These are phyloP conservation scores for Russula brevipes DNA, from an alignment of 768 basidiomycete species.

Conservation along the genomic window DNA sequence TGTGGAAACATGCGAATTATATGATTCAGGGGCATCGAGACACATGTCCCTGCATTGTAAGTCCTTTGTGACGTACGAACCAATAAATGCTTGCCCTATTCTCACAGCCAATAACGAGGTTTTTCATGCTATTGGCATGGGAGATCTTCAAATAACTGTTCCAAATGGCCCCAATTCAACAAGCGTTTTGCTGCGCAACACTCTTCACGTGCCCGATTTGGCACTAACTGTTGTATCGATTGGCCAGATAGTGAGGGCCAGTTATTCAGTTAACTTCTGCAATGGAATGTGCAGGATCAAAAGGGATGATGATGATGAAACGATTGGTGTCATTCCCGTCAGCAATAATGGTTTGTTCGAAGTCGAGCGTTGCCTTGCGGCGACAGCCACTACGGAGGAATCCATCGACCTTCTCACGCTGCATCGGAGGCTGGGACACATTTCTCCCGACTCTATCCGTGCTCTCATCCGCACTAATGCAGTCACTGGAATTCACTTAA, in stretches of 20 bases:
- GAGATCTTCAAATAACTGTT: conserved; percentile 18
- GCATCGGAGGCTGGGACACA: no score
- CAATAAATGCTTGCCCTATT: not conserved
- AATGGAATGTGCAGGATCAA: no score
- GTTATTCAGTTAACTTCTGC: not conserved
- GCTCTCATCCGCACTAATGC: no score
- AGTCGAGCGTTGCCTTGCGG: not conserved
- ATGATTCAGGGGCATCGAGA: no score
- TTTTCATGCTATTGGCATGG: conserved; percentile 25
- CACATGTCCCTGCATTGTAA: no score
- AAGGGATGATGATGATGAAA: not conserved
- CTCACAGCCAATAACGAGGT: conserved; percentile 18
- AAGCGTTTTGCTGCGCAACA: conserved; percentile 12
- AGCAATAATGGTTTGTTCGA: not conserved
- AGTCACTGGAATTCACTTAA: no score
- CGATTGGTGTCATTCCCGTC: not conserved
- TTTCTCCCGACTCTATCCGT: no score
- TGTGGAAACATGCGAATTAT: no score
- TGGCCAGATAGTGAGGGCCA: conserved; percentile 4
- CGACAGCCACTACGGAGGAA: not conserved
- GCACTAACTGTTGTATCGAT: conserved; percentile 21
- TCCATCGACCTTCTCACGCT: not conserved
- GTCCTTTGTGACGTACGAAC: no score
- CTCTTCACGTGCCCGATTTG: conserved; percentile 21
- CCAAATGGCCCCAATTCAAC: not conserved